Evolutionary conservation across 768 basidiomycete genomes (phyloP).

Genomic region (Boletus fagicola): DNA sequence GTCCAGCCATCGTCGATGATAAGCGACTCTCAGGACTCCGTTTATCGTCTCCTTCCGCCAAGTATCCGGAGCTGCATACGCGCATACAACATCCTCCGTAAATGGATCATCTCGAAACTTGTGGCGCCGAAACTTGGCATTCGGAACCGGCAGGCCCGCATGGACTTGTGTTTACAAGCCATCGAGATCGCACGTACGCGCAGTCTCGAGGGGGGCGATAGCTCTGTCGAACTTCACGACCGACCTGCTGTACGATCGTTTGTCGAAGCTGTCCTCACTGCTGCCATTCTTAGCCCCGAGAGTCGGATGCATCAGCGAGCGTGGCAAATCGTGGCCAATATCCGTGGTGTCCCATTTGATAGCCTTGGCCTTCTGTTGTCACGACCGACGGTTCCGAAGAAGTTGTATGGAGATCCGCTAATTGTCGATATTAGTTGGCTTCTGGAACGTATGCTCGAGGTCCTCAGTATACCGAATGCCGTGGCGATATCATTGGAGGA

Average conservation of each 20-base stretch:
- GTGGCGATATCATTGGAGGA: constrained; percentile 55
- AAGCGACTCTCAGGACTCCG: constrained; percentile 64
- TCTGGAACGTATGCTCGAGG: constrained; percentile 75
- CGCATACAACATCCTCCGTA: constrained; percentile 72
- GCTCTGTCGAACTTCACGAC: constrained; percentile 43
- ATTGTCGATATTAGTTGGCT: constrained; percentile 82
- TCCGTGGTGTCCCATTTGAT: constrained; percentile 61
- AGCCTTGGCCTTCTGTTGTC: constrained; percentile 56
- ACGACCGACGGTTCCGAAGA: constrained; percentile 45
- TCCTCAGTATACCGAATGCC: constrained; percentile 72
- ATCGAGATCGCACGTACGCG: constrained; percentile 73
- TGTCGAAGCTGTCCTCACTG: constrained; percentile 71
- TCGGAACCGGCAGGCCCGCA: constrained; percentile 61
- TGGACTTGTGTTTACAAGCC: constrained; percentile 69
- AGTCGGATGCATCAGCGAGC: constrained; percentile 75
- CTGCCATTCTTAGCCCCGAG: constrained; percentile 76
- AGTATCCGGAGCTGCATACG: constrained; percentile 73
- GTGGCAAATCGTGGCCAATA: constrained; percentile 71
- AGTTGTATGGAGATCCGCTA: constrained; percentile 49
- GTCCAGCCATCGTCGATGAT: constrained; percentile 72
- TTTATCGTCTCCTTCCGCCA: constrained; percentile 75
- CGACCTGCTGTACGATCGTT: constrained; percentile 74
- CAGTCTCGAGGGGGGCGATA: constrained; percentile 41
- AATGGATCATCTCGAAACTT: constrained; percentile 74
- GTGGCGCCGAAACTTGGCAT: constrained; percentile 63